Base-by-base conservation (phyloP, 768 basidiomycete genomes). In the Dentipellis fragilis region DNA sequence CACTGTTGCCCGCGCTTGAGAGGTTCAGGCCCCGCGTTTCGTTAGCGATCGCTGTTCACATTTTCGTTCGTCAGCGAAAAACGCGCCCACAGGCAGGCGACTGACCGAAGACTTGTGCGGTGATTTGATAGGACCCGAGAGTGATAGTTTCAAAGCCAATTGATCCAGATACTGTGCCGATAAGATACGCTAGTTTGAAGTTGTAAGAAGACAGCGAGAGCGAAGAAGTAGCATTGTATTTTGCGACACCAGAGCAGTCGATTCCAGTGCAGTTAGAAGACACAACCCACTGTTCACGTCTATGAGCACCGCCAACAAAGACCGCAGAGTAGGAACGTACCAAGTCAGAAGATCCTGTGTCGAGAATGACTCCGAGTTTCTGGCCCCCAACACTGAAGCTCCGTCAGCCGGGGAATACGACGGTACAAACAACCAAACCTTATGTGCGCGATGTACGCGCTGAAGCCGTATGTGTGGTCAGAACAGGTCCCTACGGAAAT, bases 341-440 rank as follows among this genome's bases (percentile, higher is more conserved):
- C 59, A 83, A 61, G 63, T 81, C 81, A 1, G 81, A 74, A 3
- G 80, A 83, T 49, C 80, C 81, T 8, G 81, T 81, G 62, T 81
- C 80, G 29, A 80, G 66, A 4, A 78, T 72, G 19, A 75, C 68
- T 63, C 69, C 68, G 55, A 81, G 73, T 40, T 66, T 57, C 62
- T 77, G 74, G 3, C 68, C 70, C 48, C 75, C 75, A 47, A 78
- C 66, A 36, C 75, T 79, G 55, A 8, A 50, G 29, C 52, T 21
- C 37, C 23, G 47, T 29, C 49, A 10, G 22, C 21, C 7, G 7
- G 57, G 52, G 19, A 17, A 39, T 14, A 6, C 29, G 29, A 29
- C 29, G 29, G 29, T 6, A 29, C 29, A 6, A 10, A 49, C 21
- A 62, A 67, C 29, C 29, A 46, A 37, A 75, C 74, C 62, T 59